Evolutionary conservation across 2,329 filamentous ascomycete species (phyloP).

Genomic region (Blumeriella jaapii): DNA sequence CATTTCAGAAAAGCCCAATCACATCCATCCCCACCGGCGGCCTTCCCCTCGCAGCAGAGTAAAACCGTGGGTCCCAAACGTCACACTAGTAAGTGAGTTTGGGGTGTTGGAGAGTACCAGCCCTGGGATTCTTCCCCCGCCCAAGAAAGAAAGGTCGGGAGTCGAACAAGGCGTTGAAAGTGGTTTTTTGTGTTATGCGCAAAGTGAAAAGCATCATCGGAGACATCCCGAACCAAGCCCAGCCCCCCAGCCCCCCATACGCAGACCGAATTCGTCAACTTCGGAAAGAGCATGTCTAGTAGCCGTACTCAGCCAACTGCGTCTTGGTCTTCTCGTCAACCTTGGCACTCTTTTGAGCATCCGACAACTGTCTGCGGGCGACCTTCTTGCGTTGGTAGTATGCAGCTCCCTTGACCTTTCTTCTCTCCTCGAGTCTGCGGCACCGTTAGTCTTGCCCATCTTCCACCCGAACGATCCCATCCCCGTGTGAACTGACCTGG

Average conservation of each 20-base stretch:
- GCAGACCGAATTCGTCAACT: constrained; percentile 20
- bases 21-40: no score
- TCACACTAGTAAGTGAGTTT: no score
- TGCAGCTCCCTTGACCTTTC: constrained; percentile 97
- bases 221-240: constrained; percentile 15
- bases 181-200: no score
- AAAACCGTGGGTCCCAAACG: no score
- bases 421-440: constrained; percentile 88
- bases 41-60: no score
- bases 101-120: no score
- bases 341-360: constrained; percentile 86
- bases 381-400: constrained; percentile 99
- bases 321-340: constrained; percentile 78
- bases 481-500: constrained; percentile 56
- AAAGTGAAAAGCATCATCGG: no score
- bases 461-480: constrained; percentile 3
- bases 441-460: constrained; percentile 15
- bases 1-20: no score
- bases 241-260: constrained; percentile 17
- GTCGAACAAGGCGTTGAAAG: no score
- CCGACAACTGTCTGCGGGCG: constrained; percentile 75
- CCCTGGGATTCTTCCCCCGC: no score
- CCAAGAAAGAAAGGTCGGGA: no score
- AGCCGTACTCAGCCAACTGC: constrained; percentile 82
- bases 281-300: constrained; percentile 51